These are phyloP conservation scores for Colletotrichum spinosum DNA, from an alignment of 2,329 filamentous ascomycete species.

Conservation along the genomic window DNA sequence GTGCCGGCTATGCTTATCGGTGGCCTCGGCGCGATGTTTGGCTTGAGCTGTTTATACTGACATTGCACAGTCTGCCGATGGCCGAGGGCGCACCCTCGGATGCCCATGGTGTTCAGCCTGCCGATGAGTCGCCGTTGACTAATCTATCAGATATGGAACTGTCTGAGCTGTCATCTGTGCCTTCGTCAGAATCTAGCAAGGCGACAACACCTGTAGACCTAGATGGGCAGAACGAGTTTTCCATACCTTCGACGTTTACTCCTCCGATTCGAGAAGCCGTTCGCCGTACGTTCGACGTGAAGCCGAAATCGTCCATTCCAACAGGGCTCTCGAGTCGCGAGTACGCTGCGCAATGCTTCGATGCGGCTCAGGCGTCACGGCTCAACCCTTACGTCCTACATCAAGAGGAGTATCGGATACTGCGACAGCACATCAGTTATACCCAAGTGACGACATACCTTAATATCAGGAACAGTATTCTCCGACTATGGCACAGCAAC, in stretches of 20 bases:
- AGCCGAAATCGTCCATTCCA: slow-evolving; percentile 87
- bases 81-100: slow-evolving; percentile 18
- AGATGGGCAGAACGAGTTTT: slow-evolving; percentile 42
- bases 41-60: slow-evolving; percentile 15
- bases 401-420: slow-evolving; percentile 81
- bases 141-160: slow-evolving; percentile 64
- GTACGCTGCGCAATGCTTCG: slow-evolving; percentile 92
- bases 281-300: slow-evolving; percentile 66
- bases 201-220: slow-evolving; percentile 69
- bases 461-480: slow-evolving; percentile 94
- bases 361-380: slow-evolving; percentile 88
- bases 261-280: slow-evolving; percentile 41
- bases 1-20: background rate
- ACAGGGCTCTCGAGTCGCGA: slow-evolving; percentile 76
- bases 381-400: slow-evolving; percentile 92
- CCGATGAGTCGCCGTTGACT: slow-evolving; percentile 62
- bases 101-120: slow-evolving; percentile 15
- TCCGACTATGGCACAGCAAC: slow-evolving; percentile 90
- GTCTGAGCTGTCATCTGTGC: slow-evolving; percentile 66
- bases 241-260: slow-evolving; percentile 17
- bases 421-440: slow-evolving; percentile 85
- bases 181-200: slow-evolving; percentile 70
- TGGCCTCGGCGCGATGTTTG: background rate
- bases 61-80: slow-evolving; percentile 15
- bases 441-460: slow-evolving; percentile 94